phyloP scores from a whole-genome alignment of 176 grass and related monocot species.

The Lolium rigidum region DNA sequence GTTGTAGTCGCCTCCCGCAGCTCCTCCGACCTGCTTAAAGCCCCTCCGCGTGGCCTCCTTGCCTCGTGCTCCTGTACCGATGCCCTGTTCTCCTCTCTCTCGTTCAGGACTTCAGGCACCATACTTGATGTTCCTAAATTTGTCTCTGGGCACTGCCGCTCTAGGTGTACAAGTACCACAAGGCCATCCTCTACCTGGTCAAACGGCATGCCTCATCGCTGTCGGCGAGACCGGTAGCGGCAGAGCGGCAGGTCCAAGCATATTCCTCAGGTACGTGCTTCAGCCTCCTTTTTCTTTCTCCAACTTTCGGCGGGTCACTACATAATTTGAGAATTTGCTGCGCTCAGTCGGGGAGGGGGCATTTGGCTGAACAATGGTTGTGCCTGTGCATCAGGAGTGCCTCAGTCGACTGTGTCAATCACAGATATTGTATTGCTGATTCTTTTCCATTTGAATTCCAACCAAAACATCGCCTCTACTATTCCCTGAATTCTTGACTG shows the following conservation, averaged over 20 bases:
- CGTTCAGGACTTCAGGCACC: too few relatives aligned
- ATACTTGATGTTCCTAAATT: not conserved
- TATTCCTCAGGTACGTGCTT: constrained; percentile 76
- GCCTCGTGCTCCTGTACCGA: too few relatives aligned
- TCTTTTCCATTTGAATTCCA: not conserved
- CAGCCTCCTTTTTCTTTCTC: not conserved
- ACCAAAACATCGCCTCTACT: not conserved
- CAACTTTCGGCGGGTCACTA: not conserved
- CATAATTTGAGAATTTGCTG: not conserved
- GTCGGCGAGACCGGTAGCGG: constrained; percentile 96
- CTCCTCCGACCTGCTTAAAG: too few relatives aligned
- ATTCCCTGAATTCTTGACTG: not conserved
- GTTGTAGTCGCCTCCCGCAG: too few relatives aligned
- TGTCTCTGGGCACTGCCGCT: not conserved
- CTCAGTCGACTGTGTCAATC: not conserved
- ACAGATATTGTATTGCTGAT: not conserved
- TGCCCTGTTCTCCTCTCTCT: not conserved
- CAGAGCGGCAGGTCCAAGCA: constrained; percentile 67
- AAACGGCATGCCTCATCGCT: constrained; percentile 79
- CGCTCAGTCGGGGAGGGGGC: not conserved
- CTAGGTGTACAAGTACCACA: constrained; percentile 79
- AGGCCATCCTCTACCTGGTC: constrained; percentile 86
- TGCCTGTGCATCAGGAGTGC: not conserved
- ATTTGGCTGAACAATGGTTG: constrained; percentile 43
- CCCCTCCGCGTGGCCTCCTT: too few relatives aligned